Evolutionary conservation across 148 eudicot genomes (phyloP).

Genomic region (Nepenthes mirabilis): DNA sequence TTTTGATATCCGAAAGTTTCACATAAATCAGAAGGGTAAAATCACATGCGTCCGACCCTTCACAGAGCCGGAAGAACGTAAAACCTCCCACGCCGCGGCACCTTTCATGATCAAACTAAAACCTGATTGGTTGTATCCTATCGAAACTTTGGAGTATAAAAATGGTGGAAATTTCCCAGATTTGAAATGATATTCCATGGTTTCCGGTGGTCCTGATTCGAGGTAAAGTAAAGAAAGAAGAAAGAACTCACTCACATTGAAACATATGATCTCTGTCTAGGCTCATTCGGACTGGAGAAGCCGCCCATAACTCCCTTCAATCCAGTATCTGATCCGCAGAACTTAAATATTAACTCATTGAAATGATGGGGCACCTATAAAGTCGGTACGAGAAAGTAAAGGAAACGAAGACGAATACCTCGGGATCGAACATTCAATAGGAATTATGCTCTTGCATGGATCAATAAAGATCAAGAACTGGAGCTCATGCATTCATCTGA

Average conservation of each 20-base stretch:
- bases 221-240: not conserved
- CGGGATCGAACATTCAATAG: not conserved
- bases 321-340: not conserved
- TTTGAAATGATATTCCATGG: not conserved
- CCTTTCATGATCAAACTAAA: too few species aligned
- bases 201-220: not conserved
- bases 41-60: too few species aligned
- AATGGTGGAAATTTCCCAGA: not conserved
- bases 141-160: too few species aligned
- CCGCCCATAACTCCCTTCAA: constrained; percentile 13
- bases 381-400: too few species aligned
- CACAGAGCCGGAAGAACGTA: too few species aligned
- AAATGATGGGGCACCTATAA: too few species aligned
- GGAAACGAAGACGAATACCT: not conserved
- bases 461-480: not conserved
- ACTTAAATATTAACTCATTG: too few species aligned
- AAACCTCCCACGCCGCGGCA: too few species aligned
- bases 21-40: too few species aligned
- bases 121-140: too few species aligned
- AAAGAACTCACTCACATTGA: constrained; percentile 27
- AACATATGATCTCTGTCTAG: constrained; percentile 30
- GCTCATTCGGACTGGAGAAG: constrained; percentile 22
- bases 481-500: too few species aligned
- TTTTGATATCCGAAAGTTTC: too few species aligned
- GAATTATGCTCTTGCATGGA: not conserved